Conservation (phyloP, 768 basidiomycete species). For the Punctularia strigosozonata region DNA sequence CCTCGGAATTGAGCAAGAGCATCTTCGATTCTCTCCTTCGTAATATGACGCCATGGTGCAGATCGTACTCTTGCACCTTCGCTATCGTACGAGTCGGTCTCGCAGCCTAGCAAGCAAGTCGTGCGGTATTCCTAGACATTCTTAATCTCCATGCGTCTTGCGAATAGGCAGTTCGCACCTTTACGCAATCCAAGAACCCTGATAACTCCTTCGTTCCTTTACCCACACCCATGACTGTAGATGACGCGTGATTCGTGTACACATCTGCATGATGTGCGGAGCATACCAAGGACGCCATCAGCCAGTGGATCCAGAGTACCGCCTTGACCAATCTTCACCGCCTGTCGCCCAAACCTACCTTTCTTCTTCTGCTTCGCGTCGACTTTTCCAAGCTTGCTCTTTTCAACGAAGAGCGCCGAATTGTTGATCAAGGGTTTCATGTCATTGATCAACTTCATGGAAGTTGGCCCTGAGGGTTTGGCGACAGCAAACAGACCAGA, state of each 20-base stretch:
- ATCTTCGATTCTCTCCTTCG: constrained; percentile 58
- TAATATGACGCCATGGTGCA: constrained; percentile 78
- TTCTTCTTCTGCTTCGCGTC: constrained; percentile 30
- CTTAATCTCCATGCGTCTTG: neutral
- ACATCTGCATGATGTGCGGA: neutral
- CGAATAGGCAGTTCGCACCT: constrained; percentile 36
- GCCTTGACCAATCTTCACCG: constrained; percentile 81
- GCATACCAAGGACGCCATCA: constrained; percentile 79
- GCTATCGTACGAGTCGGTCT: constrained; percentile 91
- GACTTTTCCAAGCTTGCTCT: constrained; percentile 38
- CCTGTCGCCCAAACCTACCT: constrained; percentile 24
- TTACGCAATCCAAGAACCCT: constrained; percentile 79
- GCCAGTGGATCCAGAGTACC: constrained; percentile 96
- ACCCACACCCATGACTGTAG: constrained; percentile 75
- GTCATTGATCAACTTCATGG: constrained; percentile 82
- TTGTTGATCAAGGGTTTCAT: constrained; percentile 69
- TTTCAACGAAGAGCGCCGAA: constrained; percentile 70
- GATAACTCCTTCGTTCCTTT: constrained; percentile 81
- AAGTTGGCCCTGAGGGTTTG: constrained; percentile 89
- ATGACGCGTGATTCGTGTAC: constrained; percentile 2
- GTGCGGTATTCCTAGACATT: constrained; percentile 72
- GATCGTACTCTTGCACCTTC: constrained; percentile 72
- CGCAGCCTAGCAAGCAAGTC: constrained; percentile 84
- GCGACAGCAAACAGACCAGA: constrained; percentile 79
- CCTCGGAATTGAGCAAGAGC: constrained; percentile 69